Evolutionary conservation across 2,329 filamentous ascomycete genomes (phyloP), one percentile per base, ranked within the genome.

Genomic region (Microcyclospora tardicrescens): DNA sequence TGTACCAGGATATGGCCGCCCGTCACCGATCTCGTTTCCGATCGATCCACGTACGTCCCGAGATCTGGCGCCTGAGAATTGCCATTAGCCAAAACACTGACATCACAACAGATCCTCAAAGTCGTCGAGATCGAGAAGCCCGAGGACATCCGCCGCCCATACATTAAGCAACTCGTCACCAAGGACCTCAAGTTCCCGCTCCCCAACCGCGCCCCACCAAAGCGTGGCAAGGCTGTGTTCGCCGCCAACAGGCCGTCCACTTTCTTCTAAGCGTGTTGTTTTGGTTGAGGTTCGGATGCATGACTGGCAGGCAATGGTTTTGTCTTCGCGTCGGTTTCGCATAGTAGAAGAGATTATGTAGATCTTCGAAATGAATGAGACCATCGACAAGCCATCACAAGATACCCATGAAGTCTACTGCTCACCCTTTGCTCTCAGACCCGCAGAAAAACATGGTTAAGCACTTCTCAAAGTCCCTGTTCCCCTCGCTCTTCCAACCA

Each of bases 1-100:
- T 98, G 65, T 98, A 98, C 82, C 84, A 91, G 72, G 91, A 98
- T 75, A 96, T 98, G 91, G 86, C 91, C 58, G 89, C 93, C 68
- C 85, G 91, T 68, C 91, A 98, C 80, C 86, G 84, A 66, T 81
- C 91, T 63, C 84, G 91, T 62, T 98, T 98, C 78, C 80, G 91
- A 72, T 93, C 84, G 58, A 91, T 98, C 67, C 87, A 95, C 79
- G 89, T 95, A 86, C 53, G 87, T 75, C 52, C 19, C 19, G 19
- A 24, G 8, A 24, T 24, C 19, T 24, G 19, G 19, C 19, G 8
- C 19, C 19, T 4, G 19, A 4, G 10, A 14, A 44, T 13, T 13
- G 14, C 34, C 28, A 16, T 11, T 24, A 24, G 12, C 37, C 29
- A 37, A 42, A 34, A 36, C 14, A 38, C 33, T 38, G 19, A 32